Base-by-base conservation (phyloP, 1,284 basidiomycete species). In the Irpex sp. region DNA sequence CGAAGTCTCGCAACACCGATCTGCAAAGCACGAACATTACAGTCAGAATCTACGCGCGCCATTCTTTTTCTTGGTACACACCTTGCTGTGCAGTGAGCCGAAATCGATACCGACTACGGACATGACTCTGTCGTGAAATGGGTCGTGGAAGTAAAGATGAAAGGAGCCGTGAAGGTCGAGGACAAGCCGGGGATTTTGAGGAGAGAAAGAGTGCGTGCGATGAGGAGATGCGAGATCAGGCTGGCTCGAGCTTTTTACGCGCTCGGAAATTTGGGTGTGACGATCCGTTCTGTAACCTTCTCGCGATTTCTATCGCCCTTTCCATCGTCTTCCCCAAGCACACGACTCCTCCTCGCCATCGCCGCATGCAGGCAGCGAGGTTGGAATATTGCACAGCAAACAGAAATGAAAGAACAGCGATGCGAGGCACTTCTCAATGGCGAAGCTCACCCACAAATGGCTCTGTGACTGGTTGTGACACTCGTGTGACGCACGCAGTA, bases 91-190 rank as follows among this genome's bases (percentile, higher is more conserved):
- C 36, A 94, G 82, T 64, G 92, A 87, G 73, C 94, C 94, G 74
- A 96, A 85, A 81, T 96, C 94, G 69, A 96, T 85, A 73, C 94
- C 94, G 70, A 96, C 93, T 77, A 96, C 94, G 73, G 89, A 84
- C 89, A 91, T 82, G 83, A 68, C 68, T 62, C 57, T 63, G 35
- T 56, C 48, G 51, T 55, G 55, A 58, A 54, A 58, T 61, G 47
- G 58, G 59, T 19, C 12, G 47, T 58, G 57, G 47, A 54, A 52
- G 55, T 60, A 64, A n/a, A 64, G 58, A 60, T 56, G 57, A 58
- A 49, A 62, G 54, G 59, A 61, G 61, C 61, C 63, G 65, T 63
- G 59, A 59, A 64, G 53, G 57, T 51, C 52, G 62, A 61, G 65
- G 66, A 64, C 47, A 59, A 63, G 61, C 61, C 58, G 61, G 59